phyloP scores from a whole-genome alignment of 495 filamentous ascomycete species.

The Peziza echinospora region DNA sequence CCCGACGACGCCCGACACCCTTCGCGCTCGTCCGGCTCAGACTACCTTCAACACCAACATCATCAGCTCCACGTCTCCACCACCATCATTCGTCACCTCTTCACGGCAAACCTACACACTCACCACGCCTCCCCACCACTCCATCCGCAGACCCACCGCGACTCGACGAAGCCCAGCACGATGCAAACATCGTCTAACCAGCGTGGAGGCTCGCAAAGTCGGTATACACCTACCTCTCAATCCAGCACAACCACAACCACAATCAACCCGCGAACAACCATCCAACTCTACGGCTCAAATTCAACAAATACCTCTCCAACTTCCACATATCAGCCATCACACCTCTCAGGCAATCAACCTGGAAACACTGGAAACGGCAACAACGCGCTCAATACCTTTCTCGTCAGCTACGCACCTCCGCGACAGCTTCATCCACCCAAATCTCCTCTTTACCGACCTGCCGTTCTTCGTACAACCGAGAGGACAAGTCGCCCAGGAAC shows the following conservation, averaged over 20 bases:
- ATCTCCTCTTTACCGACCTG: conserved; percentile 45
- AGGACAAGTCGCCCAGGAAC: conserved; percentile 28
- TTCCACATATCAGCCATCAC: conserved; percentile 23
- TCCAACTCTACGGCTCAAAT: conserved; percentile 19
- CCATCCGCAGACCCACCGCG: too few species aligned
- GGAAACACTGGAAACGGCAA: background rate
- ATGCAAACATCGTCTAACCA: too few species aligned
- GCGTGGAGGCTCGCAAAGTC: background rate
- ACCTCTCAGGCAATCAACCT: background rate
- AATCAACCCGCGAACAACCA: background rate
- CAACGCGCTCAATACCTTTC: conserved; percentile 13
- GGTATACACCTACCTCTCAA: background rate
- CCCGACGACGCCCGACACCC: too few species aligned
- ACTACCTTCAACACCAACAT: too few species aligned
- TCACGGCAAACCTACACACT: too few species aligned
- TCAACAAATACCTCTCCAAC: conserved; percentile 34
- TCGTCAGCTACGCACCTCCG: conserved; percentile 25
- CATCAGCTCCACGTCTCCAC: too few species aligned
- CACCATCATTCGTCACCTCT: too few species aligned
- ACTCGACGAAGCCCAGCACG: too few species aligned
- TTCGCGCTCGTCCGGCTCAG: too few species aligned
- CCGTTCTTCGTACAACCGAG: conserved; percentile 45
- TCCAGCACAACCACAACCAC: background rate
- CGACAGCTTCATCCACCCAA: conserved; percentile 42
- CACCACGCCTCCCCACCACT: too few species aligned